phyloP scores from a whole-genome alignment of 352 stramenopile genomes.

The Globisporangium sylvaticum region DNA sequence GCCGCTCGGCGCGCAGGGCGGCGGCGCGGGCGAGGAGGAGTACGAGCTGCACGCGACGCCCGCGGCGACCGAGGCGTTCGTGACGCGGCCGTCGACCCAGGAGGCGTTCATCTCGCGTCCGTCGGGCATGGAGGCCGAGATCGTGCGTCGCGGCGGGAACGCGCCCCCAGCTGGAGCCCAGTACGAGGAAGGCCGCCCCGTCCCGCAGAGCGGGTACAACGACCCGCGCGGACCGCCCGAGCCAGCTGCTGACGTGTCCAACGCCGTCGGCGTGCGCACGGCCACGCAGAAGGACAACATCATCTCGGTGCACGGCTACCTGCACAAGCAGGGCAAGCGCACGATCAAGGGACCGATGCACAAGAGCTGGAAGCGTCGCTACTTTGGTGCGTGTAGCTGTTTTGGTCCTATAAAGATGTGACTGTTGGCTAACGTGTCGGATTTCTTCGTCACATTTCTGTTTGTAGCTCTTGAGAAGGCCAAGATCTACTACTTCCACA shows the following conservation, averaged over 20 bases:
- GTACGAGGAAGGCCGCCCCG: constrained; percentile 22
- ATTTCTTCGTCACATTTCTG: not conserved
- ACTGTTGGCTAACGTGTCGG: not conserved
- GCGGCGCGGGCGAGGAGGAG: constrained; percentile 28
- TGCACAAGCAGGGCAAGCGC: constrained; percentile 89
- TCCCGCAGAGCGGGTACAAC: constrained; percentile 25
- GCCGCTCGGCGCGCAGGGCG: constrained; percentile 20
- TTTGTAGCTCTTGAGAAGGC: constrained; percentile 62
- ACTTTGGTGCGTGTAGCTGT: constrained; percentile 63
- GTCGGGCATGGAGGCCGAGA: constrained; percentile 50
- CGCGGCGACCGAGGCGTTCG: constrained; percentile 36
- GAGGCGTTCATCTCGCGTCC: constrained; percentile 30
- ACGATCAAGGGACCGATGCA: constrained; percentile 85
- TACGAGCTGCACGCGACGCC: constrained; percentile 71
- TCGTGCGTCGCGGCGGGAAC: constrained; percentile 35
- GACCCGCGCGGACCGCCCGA: constrained; percentile 44
- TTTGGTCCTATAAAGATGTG: constrained; percentile 29
- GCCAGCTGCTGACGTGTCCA: constrained; percentile 69
- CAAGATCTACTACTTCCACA: constrained; percentile 90
- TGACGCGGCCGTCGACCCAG: constrained; percentile 30
- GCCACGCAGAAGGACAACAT: constrained; percentile 62
- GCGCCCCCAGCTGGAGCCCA: not conserved
- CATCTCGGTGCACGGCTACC: constrained; percentile 86
- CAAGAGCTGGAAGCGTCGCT: constrained; percentile 85
- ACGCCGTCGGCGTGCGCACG: constrained; percentile 42